Percentiles rank a stretch among this genome's conserved stretches.
These are phyloP conservation scores for Penicillium glabrum DNA, from an alignment of 2,329 filamentous ascomycete species.

Conservation along the genomic window DNA sequence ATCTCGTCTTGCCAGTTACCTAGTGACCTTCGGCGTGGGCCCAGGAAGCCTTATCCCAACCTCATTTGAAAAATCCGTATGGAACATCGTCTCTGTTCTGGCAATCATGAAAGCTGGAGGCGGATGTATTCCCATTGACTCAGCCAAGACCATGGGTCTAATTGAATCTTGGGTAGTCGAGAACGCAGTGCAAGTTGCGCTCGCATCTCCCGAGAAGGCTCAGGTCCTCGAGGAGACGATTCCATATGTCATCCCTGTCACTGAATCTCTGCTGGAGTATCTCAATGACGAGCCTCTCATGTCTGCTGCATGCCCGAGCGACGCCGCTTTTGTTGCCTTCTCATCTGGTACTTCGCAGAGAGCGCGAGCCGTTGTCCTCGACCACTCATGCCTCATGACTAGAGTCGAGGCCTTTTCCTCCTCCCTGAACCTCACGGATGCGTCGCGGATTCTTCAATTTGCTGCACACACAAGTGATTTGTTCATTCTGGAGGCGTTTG, in stretches of 20 bases:
- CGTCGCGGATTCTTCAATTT: slow-evolving; percentile 41
- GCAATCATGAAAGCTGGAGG: slow-evolving; percentile 33
- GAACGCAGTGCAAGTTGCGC: slow-evolving; percentile 39
- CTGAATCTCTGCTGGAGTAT: slow-evolving; percentile 35
- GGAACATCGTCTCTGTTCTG: slow-evolving; percentile 30
- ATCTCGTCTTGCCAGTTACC: slow-evolving; percentile 30
- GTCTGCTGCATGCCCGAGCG: slow-evolving; percentile 8
- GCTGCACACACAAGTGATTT: slow-evolving; percentile 49
- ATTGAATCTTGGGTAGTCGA: slow-evolving; percentile 42
- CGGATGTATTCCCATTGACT: slow-evolving; percentile 38
- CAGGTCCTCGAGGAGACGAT: slow-evolving; percentile 43
- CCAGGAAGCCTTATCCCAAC: slow-evolving; percentile 27
- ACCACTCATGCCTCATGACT: slow-evolving; percentile 33
- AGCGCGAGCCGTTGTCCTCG: slow-evolving; percentile 38
- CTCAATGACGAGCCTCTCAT: slow-evolving; percentile 20
- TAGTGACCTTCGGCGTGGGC: slow-evolving; percentile 29
- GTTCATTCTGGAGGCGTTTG: slow-evolving; percentile 42
- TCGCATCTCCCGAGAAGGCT: slow-evolving; percentile 39
- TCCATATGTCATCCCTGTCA: slow-evolving; percentile 39
- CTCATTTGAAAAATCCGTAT: slow-evolving; percentile 30
- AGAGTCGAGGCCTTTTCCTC: slow-evolving; percentile 31
- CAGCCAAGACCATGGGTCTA: slow-evolving; percentile 27
- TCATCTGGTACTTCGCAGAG: slow-evolving; percentile 33
- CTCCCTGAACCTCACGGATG: slow-evolving; percentile 18
- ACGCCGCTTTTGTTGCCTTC: slow-evolving; percentile 36